Conservation (phyloP, 2,329 filamentous ascomycete genomes). For the Aspergillus nomiae region DNA sequence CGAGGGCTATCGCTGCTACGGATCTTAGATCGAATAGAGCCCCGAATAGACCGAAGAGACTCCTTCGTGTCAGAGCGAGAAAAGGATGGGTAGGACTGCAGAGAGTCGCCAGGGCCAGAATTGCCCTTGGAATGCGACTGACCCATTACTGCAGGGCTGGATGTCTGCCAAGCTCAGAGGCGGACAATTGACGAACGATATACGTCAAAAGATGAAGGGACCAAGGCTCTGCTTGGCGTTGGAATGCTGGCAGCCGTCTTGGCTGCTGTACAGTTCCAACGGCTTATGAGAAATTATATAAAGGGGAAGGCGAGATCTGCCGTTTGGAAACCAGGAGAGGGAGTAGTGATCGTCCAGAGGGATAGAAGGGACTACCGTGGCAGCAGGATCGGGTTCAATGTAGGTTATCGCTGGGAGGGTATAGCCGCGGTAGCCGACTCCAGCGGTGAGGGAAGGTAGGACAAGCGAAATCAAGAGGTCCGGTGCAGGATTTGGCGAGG, state of each 20-base stretch:
- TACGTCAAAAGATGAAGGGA: constrained; percentile 24
- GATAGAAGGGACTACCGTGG: constrained; percentile 2
- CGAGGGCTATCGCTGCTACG: constrained; percentile 73
- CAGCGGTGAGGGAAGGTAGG: constrained; percentile 4
- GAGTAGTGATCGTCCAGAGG: neutral
- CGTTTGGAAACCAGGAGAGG: neutral
- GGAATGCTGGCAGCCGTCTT: constrained; percentile 32
- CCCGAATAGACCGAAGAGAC: constrained; percentile 81
- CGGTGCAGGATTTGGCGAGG: constrained; percentile 14
- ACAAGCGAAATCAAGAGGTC: constrained; percentile 5
- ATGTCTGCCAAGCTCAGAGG: constrained; percentile 35
- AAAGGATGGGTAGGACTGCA: constrained; percentile 90
- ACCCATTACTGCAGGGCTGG: constrained; percentile 47
- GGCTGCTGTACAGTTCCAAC: constrained; percentile 22
- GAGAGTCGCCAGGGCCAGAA: constrained; percentile 60
- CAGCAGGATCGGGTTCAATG: constrained; percentile 1
- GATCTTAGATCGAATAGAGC: constrained; percentile 83
- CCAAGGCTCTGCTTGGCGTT: constrained; percentile 25
- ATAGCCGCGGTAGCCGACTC: neutral
- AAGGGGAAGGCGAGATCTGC: constrained; percentile 15
- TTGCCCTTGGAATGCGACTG: constrained; percentile 56
- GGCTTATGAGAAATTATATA: constrained; percentile 18
- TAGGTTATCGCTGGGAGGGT: neutral
- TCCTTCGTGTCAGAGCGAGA: constrained; percentile 91
- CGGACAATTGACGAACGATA: constrained; percentile 25